Evolutionary conservation across 164 flowering plant genomes (phyloP), one percentile per base, ranked within the genome.

Genomic region (Malania oleifera): DNA sequence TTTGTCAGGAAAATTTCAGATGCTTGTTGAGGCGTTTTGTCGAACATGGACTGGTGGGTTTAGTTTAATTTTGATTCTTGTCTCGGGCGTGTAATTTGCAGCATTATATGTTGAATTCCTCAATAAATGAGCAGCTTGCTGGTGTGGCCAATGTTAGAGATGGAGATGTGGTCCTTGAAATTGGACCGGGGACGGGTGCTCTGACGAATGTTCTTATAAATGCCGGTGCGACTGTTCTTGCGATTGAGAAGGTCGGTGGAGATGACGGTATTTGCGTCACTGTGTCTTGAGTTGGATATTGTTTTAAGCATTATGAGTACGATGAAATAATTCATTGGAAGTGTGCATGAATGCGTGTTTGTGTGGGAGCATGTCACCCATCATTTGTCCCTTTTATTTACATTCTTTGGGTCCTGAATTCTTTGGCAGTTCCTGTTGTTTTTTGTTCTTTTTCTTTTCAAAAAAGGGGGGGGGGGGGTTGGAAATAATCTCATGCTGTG

Each of bases 131-230:
- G 50, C 77, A 77, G 65, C 90, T 95, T 37, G 91, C 66, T 0
- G 51, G 28, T 45, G 85, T 76, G 1, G 92, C 96, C 9, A 64
- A 71, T 66, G 84, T 91, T 48, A 66, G 70, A 57, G 86, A 87
- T 44, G 95, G 96, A 20, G 96, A 91, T 63, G 62, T 85, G 31
- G 89, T 91, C 28, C 65, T 95, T 38, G 99, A 95, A 61, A 91
- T 95, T 53, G 99, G 99, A 31, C 96, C 96, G 9, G 98, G 99
- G 19, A 95, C 99, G 1, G 98, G 99, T 25, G 87, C 98, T 43
- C 72, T 95, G 64, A 91, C 98, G 2, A 80, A 87, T 65, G 84
- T 82, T 56, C 96, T 95, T 52, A 38, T 95, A 17, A 65, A 75
- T 62, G 71, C 85, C 25, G 99, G 97, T 64, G 93, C 97, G 9